Evolutionary conservation across 805 yeast species (phyloP), one percentile per base, ranked within the genome.

Genomic region (Candida suzukii): DNA sequence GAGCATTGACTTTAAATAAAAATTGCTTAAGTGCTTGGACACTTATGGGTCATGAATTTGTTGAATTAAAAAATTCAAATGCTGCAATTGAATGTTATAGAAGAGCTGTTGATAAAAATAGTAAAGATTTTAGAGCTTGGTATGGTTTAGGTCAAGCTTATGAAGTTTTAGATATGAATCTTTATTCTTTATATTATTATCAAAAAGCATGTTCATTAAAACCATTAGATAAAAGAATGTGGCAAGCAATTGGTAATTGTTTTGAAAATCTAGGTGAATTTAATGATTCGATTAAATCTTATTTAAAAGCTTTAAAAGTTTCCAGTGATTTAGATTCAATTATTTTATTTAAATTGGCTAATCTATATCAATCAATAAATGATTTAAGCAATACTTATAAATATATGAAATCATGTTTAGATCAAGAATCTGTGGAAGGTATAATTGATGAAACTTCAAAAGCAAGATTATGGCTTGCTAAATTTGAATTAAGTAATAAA

Each of bases 61-160:
- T 93, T 14, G 99, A 93, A 59, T 71, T 93, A 52, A 90, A 91
- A 56, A 93, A 93, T 63, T 83, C 96, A 1, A 96, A 93, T 61
- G 98, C 98, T 1, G 99, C 99, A 1, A 93, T 93, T 41, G 97
- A 91, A 66, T 80, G 95, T 44, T 93, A 93, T 57, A 67, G 98
- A 49, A 67, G 95, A 35, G 99, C 98, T 0, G 91, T 90, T 1
- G 96, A 88, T 57, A 81, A 90, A 2, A 87, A 86, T 54, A 74
- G 80, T 35, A 82, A 84, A 54, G 99, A 93, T 58, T 95, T 85
- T 59, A 70, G 96, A 39, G 98, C 98, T 0, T 93, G 99, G 99
- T 93, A 91, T 60, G 99, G 99, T 2, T 68, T 93, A 40, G 99
- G 99, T 0, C 98, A 93, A 62, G 98, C 98, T 1, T 93, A 93